A percentile compares a stretch with the other conserved stretches of the same genome.
Evolutionary conservation across 768 basidiomycete genomes (phyloP).

Genomic region (Mrakia gelida): DNA sequence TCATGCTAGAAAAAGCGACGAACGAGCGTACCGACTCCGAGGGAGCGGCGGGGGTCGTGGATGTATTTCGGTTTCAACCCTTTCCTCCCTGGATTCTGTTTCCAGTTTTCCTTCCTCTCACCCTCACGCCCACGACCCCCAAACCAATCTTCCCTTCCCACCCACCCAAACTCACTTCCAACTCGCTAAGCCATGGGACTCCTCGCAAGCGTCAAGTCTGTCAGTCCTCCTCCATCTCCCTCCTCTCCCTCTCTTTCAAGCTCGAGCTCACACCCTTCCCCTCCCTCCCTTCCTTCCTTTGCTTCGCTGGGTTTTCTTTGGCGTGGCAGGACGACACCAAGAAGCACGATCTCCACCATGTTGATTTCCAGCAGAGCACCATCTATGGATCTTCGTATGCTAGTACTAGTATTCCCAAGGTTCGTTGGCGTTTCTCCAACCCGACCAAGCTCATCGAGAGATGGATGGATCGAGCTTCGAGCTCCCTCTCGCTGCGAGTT

Average conservation of each 20-base stretch:
- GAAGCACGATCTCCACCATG: slow-evolving; percentile 13
- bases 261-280: not conserved
- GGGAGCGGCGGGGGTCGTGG: no score
- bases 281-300: not conserved
- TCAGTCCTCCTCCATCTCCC: no score
- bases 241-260: not conserved
- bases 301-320: not conserved
- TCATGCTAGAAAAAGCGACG: no score
- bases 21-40: no score
- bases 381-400: slow-evolving; percentile 34
- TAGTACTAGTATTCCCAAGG: not conserved
- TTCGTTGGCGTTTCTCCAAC: not conserved
- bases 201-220: slow-evolving; percentile 19
- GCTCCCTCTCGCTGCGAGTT: no score
- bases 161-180: not conserved
- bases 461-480: no score
- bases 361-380: slow-evolving; percentile 9
- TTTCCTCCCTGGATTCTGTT: not conserved
- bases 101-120: not conserved
- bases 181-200: slow-evolving; percentile 21
- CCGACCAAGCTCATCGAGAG: no score
- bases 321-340: not conserved
- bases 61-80: no score
- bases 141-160: not conserved
- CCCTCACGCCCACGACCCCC: not conserved